Evolutionary conservation across 495 filamentous ascomycete genomes (phyloP), one percentile per base, ranked within the genome.

Genomic region (Glutinoglossum americanum): DNA sequence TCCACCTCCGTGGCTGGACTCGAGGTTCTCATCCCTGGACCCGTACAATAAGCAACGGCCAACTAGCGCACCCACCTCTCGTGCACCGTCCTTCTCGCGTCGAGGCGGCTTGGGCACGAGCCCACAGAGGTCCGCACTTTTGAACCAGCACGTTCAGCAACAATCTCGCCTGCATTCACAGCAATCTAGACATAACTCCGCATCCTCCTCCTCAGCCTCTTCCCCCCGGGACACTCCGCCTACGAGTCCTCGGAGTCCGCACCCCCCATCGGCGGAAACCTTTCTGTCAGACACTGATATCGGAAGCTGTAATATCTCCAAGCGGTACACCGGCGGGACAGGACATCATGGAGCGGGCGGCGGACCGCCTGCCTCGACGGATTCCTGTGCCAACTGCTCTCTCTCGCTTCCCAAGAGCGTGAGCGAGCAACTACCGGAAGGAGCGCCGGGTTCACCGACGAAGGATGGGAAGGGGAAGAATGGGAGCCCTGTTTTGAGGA

Each of bases 201-300:
- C n/a, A 6, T 30, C 62, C 67, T 44, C 61, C 66, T 39, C 62
- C 59, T 56, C 64, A n/a, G 48, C 65, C 0, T 60, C 64, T n/a
- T 68, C 74, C 11, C 68, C 72, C 30, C 67, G 77, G 45, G 75
- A 80, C 51, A 83, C 79, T 1, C 80, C 82, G 0, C 82, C 80
- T 27, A 75, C 76, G 23, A 84, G 80, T 60, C 82, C 82, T 2
- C 70, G 74, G 41, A 69, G 70, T 32, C 60, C 72, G 0, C 60
- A 65, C 10, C 60, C 69, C 19, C 56, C 62, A 11, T 19, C 17
- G 15, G 32, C 39, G 11, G 21, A 39, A 26, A 25, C 32, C 39
- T 51, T 54, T 37, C 45, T 47, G 33, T 39, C 33, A 39, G 45
- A 47, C 35, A 15, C 59, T 56, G 64, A 71, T n/a, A 59, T 66